Conservation (phyloP, 345 rosid species). For the Syzygium oleosum region DNA sequence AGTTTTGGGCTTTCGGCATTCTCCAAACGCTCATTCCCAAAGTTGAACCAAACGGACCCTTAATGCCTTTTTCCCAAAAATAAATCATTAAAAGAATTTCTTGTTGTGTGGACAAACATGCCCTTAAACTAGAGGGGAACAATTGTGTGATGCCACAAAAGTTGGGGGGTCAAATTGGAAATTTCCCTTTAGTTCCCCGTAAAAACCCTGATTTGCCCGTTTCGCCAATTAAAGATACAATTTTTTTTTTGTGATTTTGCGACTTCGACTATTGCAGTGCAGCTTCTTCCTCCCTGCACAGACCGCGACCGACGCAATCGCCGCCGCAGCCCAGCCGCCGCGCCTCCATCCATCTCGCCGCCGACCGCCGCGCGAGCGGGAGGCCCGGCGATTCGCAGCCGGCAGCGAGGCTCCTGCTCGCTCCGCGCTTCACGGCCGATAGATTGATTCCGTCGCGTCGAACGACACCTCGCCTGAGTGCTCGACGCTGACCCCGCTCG, state of each 20-base stretch:
- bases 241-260: not conserved
- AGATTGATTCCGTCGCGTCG: not conserved
- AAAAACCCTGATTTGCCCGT: not conserved
- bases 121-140: not conserved
- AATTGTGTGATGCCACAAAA: not conserved
- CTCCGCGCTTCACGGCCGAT: not conserved
- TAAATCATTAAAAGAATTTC: not conserved
- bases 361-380: not conserved
- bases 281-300: not conserved
- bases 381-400: not conserved
- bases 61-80: no score
- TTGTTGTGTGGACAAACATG: not conserved
- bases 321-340: not conserved
- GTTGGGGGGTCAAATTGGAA: not conserved
- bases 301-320: not conserved
- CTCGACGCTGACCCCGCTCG: not conserved
- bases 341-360: not conserved
- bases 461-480: not conserved
- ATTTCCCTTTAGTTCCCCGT: not conserved
- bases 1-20: no score
- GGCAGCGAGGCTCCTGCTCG: not conserved
- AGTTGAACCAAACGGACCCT: no score
- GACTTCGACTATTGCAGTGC: not conserved
- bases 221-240: not conserved
- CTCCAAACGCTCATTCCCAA: no score